These are phyloP conservation scores for Galeopsis tetrahit DNA, from an alignment of 257 asterid species.

Conservation along the genomic window DNA sequence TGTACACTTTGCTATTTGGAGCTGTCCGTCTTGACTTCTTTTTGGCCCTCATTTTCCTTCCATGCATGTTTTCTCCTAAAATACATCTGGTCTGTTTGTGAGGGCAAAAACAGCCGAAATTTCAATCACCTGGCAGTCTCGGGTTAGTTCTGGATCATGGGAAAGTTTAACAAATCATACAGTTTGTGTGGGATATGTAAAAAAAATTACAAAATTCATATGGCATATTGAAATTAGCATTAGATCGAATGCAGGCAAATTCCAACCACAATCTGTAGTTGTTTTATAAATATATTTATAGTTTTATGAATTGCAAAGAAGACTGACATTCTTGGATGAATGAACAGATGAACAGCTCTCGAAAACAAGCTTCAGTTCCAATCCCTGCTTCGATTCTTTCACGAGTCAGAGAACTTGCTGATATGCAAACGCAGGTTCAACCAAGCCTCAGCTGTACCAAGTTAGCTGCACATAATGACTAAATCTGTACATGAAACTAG, in stretches of 20 bases:
- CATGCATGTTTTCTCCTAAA: not conserved
- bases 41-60: not conserved
- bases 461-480: conserved; percentile 42
- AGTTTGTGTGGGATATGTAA: not conserved
- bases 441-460: conserved; percentile 53
- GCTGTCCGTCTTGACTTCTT: not conserved
- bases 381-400: conserved; percentile 80
- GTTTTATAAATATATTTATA: not conserved
- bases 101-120: not conserved
- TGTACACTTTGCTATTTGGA: not conserved
- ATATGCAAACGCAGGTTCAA: conserved; percentile 61
- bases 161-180: not conserved
- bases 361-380: conserved; percentile 71
- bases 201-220: not conserved
- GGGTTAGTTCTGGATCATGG: not conserved
- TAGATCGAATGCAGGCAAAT: not conserved
- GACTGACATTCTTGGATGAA: conserved; percentile 30
- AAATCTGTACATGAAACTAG: conserved; percentile 44
- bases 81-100: not conserved
- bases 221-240: not conserved
- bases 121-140: not conserved
- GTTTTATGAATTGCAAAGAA: too few species aligned
- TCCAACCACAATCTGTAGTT: not conserved
- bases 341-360: conserved; percentile 55
- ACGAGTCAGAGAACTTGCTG: conserved; percentile 88